Evolutionary conservation across 1,284 basidiomycete genomes (phyloP), one percentile per base, ranked within the genome.

Genomic region (Ganoderma leucocontextum): DNA sequence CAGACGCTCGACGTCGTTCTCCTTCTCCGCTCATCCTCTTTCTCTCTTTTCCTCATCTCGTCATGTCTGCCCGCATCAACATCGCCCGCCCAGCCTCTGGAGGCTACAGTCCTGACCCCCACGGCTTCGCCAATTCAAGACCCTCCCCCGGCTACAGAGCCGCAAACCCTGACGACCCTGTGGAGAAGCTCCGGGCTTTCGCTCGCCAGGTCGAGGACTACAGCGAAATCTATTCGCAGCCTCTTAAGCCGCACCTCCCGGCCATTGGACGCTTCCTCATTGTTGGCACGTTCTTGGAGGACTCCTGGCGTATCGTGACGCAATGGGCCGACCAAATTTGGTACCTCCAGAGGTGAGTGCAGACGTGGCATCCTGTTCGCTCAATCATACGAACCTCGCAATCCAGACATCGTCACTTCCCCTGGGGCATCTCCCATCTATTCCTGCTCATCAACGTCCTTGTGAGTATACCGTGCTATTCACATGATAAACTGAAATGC

Each of bases 241-340:
- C 98, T 38, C 86, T 99, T 82, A 93, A 94, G 80, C 98, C 98
- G 62, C 93, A 97, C 80, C 87, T 99, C 76, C 97, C 98, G 38
- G 92, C 95, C 62, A 91, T 99, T 79, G 98, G 96, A 70, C 89
- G 98, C 73, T 99, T 99, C 83, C 83, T 99, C 73, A 99, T 99
- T 80, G 96, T 99, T 65, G 96, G 98, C 55, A 99, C 97, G 6
- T 99, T 99, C 84, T 84, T 97, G 79, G 97, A 99, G 85, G 97
- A 99, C 80, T 95, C 97, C 13, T 82, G 98, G 78, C 86, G 97
- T 75, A 99, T 99, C 80, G 72, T 95, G 70, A 95, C 96, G 12
- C 97, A 99, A 81, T 98, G 96, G 95, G 80, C 87, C 63, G 97
- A 99, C 83, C 97, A 99, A 82, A 88, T 97, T 63, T 98, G 96